A percentile compares a stretch with the other conserved stretches of the same genome.
These are phyloP conservation scores for Xanthoconium stramineum DNA, from an alignment of 768 basidiomycete species.

Conservation along the genomic window DNA sequence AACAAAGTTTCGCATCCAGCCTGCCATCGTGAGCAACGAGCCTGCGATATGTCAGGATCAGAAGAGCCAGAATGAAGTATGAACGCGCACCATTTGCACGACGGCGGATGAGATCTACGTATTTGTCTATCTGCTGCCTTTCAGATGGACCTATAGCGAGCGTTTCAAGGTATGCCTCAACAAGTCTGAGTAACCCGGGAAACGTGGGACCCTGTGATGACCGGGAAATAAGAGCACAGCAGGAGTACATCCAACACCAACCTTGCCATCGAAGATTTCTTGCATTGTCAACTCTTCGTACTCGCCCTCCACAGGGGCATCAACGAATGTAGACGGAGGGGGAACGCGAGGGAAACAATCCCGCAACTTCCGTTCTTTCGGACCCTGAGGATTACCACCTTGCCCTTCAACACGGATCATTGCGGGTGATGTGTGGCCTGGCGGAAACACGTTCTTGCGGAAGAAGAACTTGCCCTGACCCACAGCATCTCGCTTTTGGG, in stretches of 20 bases:
- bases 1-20: conserved; percentile 93
- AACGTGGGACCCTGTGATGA: conserved; percentile 54
- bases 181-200: conserved; percentile 78
- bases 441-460: conserved; percentile 78
- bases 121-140: conserved; percentile 62
- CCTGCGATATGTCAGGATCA: conserved; percentile 42
- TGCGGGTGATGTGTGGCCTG: conserved; percentile 36
- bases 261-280: conserved; percentile 95
- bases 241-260: conserved; percentile 26
- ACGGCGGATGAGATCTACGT: conserved; percentile 73
- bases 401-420: conserved; percentile 40
- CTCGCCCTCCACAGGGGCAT: conserved; percentile 67
- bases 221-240: background rate
- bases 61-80: background rate
- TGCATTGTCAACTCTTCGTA: conserved; percentile 90
- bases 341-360: conserved; percentile 65
- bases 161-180: conserved; percentile 82
- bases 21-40: conserved; percentile 78
- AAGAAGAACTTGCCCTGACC: conserved; percentile 80
- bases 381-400: conserved; percentile 25
- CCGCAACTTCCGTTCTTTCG: conserved; percentile 62
- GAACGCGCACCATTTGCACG: conserved; percentile 70
- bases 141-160: conserved; percentile 69
- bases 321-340: conserved; percentile 49
- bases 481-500: conserved; percentile 81